Evolutionary conservation across 257 asterid genomes (phyloP).

Genomic region (Jaltomata sinuosa): DNA sequence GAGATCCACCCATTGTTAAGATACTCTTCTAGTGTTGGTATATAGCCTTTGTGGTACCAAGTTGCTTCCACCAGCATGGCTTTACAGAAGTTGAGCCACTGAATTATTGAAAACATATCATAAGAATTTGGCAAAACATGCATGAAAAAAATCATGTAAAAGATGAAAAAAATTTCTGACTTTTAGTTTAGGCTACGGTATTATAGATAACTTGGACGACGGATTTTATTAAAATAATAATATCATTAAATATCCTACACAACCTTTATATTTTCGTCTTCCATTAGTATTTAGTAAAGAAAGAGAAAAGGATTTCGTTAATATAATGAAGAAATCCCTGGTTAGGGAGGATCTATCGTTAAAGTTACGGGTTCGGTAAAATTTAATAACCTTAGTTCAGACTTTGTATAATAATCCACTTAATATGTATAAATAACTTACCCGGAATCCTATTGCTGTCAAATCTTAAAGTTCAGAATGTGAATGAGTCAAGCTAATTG

Average conservation of each 20-base stretch:
- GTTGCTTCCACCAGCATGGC: conserved; percentile 46
- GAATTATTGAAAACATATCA: neutral
- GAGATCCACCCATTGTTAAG: conserved; percentile 47
- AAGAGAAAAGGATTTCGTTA: neutral
- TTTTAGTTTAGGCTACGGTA: too few species aligned
- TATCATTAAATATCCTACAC: neutral
- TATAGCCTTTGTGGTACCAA: conserved; percentile 31
- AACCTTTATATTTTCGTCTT: neutral
- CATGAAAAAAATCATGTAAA: neutral
- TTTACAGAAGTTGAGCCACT: conserved; percentile 55
- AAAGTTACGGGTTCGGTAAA: too few species aligned
- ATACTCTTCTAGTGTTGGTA: conserved; percentile 40
- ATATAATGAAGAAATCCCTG: neutral
- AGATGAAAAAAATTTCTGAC: too few species aligned
- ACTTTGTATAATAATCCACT: neutral
- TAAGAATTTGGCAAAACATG: neutral
- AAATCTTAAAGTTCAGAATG: neutral
- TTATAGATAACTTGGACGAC: neutral
- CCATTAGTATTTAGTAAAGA: neutral
- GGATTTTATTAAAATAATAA: neutral
- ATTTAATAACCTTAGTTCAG: too few species aligned
- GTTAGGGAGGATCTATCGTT: neutral
- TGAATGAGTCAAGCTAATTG: neutral
- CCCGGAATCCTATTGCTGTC: neutral
- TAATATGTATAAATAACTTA: neutral